phyloP scores from a whole-genome alignment of 2,329 filamentous ascomycete genomes.

The Tolypocladium endophyticum region DNA sequence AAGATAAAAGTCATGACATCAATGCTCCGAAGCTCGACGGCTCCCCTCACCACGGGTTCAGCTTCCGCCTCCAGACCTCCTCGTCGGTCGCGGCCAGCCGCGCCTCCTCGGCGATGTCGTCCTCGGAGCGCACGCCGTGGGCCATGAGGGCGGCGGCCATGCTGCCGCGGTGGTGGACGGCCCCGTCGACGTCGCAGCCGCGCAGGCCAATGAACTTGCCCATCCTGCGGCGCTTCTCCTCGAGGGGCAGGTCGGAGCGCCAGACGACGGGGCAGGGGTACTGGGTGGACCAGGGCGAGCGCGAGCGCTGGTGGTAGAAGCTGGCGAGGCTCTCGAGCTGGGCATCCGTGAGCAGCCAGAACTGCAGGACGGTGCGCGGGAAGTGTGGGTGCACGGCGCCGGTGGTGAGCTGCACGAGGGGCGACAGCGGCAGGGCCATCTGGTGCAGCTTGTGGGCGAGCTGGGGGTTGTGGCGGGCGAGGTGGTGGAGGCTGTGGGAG shows the following conservation, averaged over 20 bases:
- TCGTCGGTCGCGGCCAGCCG: slow-evolving; percentile 31
- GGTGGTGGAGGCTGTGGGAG: slow-evolving; percentile 15
- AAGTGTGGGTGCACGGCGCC: slow-evolving; percentile 55
- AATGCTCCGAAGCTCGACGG: background rate
- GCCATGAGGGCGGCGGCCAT: slow-evolving; percentile 2
- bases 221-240: slow-evolving; percentile 63
- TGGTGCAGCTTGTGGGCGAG: slow-evolving; percentile 53
- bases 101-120: slow-evolving; percentile 36
- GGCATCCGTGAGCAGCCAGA: slow-evolving; percentile 62
- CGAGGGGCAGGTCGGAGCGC: slow-evolving; percentile 39
- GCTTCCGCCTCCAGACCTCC: slow-evolving; percentile 37
- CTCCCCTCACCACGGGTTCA: slow-evolving; percentile 14
- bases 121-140: slow-evolving; percentile 27
- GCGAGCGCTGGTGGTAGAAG: slow-evolving; percentile 63
- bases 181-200: slow-evolving; percentile 30
- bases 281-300: slow-evolving; percentile 38
- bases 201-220: slow-evolving; percentile 64
- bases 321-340: slow-evolving; percentile 60
- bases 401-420: slow-evolving; percentile 53
- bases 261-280: slow-evolving; percentile 64
- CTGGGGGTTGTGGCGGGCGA: slow-evolving; percentile 28
- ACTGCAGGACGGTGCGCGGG: slow-evolving; percentile 55
- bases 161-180: background rate
- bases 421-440: slow-evolving; percentile 55
- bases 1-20: background rate